Percentiles rank a stretch among this genome's conserved stretches.
Evolutionary conservation across 106 monocot genomes (phyloP).

Genomic region (Allium cepa): DNA sequence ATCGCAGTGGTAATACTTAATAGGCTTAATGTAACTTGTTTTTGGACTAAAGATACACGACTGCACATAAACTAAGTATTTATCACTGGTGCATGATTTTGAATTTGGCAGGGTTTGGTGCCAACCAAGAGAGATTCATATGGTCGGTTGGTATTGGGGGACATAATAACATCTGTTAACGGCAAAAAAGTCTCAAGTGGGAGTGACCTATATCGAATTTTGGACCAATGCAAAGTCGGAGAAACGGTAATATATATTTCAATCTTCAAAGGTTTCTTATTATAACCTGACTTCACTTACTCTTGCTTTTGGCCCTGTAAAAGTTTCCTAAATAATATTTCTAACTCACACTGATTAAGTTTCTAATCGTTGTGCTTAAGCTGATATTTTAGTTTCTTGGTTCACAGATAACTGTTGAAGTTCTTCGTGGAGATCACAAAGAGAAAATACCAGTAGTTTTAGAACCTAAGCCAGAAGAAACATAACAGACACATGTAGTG

Average conservation of each 20-base stretch:
- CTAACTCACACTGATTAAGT: too few relatives aligned
- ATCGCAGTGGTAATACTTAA: too few relatives aligned
- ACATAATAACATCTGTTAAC: slow-evolving; percentile 93
- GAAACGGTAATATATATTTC: slow-evolving; percentile 48
- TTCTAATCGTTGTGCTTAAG: background rate
- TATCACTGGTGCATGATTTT: background rate
- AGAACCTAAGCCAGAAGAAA: slow-evolving; percentile 89
- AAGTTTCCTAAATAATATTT: too few relatives aligned
- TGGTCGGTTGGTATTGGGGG: slow-evolving; percentile 87
- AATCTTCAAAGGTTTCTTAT: background rate
- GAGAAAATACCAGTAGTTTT: slow-evolving; percentile 92
- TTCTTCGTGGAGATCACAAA: slow-evolving; percentile 82
- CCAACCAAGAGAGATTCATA: slow-evolving; percentile 86
- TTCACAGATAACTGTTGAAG: slow-evolving; percentile 73
- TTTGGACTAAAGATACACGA: too few relatives aligned
- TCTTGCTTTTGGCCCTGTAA: background rate
- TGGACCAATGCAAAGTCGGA: slow-evolving; percentile 98
- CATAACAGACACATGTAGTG: slow-evolving; percentile 1
- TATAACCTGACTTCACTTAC: background rate
- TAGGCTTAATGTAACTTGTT: too few relatives aligned
- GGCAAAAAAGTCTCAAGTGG: slow-evolving; percentile 85
- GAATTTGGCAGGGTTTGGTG: slow-evolving; percentile 56
- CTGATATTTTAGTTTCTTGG: background rate
- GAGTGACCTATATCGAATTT: slow-evolving; percentile 86
- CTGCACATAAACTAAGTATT: too few relatives aligned